A percentile compares a stretch with the other conserved stretches of the same genome.
Evolutionary conservation across 1,284 basidiomycete genomes (phyloP).

Genomic region (Omphalotus olearius): DNA sequence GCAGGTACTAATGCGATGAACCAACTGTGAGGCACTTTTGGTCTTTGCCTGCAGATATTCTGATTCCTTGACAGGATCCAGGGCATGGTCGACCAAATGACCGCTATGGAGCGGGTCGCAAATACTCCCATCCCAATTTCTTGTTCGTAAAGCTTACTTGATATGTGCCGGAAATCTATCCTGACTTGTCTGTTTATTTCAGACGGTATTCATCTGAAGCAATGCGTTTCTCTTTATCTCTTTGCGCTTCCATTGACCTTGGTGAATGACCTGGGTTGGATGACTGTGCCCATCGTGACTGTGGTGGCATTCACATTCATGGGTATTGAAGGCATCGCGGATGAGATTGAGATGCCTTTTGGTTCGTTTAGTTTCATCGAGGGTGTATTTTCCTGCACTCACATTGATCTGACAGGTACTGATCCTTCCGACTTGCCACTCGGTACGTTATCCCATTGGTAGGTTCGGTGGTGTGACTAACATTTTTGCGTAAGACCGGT

Average conservation of each 20-base stretch:
- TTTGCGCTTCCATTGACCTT: slow-evolving; percentile 84
- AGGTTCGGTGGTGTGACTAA: slow-evolving; percentile 9
- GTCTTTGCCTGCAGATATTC: slow-evolving; percentile 4
- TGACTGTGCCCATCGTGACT: slow-evolving; percentile 78
- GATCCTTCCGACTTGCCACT: slow-evolving; percentile 67
- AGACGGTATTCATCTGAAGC: slow-evolving; percentile 89
- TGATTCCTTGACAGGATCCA: slow-evolving; percentile 46
- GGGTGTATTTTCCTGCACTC: slow-evolving; percentile 8
- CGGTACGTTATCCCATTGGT: slow-evolving; percentile 35
- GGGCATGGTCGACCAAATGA: slow-evolving; percentile 79
- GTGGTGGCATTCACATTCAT: slow-evolving; percentile 86
- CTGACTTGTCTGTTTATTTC: neutral
- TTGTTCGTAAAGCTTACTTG: slow-evolving; percentile 40
- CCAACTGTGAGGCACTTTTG: slow-evolving; percentile 39
- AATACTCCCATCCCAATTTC: slow-evolving; percentile 79
- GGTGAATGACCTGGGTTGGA: slow-evolving; percentile 75
- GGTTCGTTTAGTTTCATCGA: slow-evolving; percentile 35
- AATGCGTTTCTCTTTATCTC: slow-evolving; percentile 87
- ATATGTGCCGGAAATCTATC: no score
- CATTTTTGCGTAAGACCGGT: slow-evolving; percentile 51
- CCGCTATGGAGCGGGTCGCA: slow-evolving; percentile 81
- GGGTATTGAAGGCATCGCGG: slow-evolving; percentile 91
- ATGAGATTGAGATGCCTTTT: slow-evolving; percentile 89
- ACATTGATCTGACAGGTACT: slow-evolving; percentile 35
- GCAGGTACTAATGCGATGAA: slow-evolving; percentile 75